Evolutionary conservation across 2,329 filamentous ascomycete species (phyloP), one percentile per base, ranked within the genome.

Genomic region (Bretziella fagacearum): DNA sequence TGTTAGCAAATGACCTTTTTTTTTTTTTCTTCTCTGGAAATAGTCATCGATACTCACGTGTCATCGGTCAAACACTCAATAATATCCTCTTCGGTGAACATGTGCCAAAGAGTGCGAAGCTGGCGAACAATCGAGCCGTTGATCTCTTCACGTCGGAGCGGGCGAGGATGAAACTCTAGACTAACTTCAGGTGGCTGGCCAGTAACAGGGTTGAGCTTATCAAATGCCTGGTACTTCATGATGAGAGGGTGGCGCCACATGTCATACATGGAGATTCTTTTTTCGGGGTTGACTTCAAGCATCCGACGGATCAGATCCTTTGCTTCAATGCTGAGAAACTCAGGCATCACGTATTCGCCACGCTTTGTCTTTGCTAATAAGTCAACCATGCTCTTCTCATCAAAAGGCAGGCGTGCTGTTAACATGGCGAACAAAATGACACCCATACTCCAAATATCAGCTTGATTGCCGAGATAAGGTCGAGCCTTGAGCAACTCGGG

Each of bases 361-460:
- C 66, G 70, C 53, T 71, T 71, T 13, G 78, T 76, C 55, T 71
- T 71, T 22, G 61, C 58, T 54, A 86, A 73, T 54, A 91, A 73
- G 29, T 69, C 63, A 8, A 68, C 65, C 47, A 84, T 62, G 55
- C 82, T 68, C 13, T 71, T 66, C 40, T 79, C 73, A 53, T 86
- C 79, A 55, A 95, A 98, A 0, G 91, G 91, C 2, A 94, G 74
- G 22, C 74, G 77, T 1, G 84, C 86, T 20, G 82, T 81, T 18
- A 98, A 69, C 65, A 93, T 79, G 8, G 86, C 87, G 59, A 82
- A 98, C 0, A 98, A 65, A 48, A 93, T 87, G 40, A 93, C 81
- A 1, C 86, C 86, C 60, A 86, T 77, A 59, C 87, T 95, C 91
- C 91, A 98, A 41, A 95, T 82, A 57, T 98, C 91, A 6, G 85